phyloP scores from a whole-genome alignment of 768 basidiomycete genomes.

The Lactarius akahatsu region DNA sequence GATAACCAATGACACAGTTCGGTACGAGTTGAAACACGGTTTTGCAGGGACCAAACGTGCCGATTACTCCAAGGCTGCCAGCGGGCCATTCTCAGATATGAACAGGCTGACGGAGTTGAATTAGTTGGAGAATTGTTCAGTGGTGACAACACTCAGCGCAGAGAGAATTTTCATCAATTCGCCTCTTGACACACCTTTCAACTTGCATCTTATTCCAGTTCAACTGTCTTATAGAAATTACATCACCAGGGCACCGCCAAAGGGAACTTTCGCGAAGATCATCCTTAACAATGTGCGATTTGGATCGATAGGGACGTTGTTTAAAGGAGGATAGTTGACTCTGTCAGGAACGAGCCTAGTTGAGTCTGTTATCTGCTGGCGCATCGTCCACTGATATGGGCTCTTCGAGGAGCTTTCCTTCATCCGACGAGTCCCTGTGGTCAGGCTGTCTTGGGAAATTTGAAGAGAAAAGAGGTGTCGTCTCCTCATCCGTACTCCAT shows the following conservation, averaged over 20 bases:
- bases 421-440: not conserved
- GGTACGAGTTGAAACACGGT: not conserved
- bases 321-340: too few species aligned
- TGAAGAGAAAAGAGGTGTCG: conserved; percentile 15
- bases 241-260: too few species aligned
- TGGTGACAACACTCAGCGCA: too few species aligned
- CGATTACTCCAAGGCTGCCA: not conserved
- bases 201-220: too few species aligned
- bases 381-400: not conserved
- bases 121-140: not conserved
- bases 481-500: conserved; percentile 8
- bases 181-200: too few species aligned
- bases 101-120: not conserved
- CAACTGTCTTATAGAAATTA: too few species aligned
- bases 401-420: not conserved
- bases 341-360: not conserved
- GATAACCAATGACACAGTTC: not conserved
- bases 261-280: too few species aligned
- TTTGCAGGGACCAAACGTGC: not conserved
- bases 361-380: not conserved
- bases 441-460: conserved; percentile 10
- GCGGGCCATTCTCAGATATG: not conserved
- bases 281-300: not conserved
- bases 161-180: too few species aligned
- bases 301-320: too few species aligned